Evolutionary conservation across 495 filamentous ascomycete species (phyloP), one percentile per base, ranked within the genome.

Genomic region (Neurospora sp.): DNA sequence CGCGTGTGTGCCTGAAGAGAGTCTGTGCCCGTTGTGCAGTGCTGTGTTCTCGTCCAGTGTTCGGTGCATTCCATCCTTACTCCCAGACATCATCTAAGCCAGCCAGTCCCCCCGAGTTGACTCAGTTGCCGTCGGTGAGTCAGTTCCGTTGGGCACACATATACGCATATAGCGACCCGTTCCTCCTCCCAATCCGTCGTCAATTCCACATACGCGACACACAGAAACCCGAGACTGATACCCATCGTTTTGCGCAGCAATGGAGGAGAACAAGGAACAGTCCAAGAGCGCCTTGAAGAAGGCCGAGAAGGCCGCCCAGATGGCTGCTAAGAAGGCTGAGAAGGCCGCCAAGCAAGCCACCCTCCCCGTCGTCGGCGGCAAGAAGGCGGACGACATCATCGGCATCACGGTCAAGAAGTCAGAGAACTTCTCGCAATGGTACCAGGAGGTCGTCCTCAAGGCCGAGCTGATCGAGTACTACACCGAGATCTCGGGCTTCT

Each of bases 391-490:
- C 78, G 83, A 86, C 72, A 85, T 97, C 74, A 97, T 96, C 77
- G 93, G 94, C 77, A 97, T 98, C 75, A 93, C 93, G 75, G 88
- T 90, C 24, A 83, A 85, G 70, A 98, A 98, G 83, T 87, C 91
- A 71, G 89, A 90, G n/a, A 92, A 97, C 83, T 96, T 99, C 81
- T 86, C 92, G 28, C 88, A 88, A 78, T 98, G 96, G 96, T 99
- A 99, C 80, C 92, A 96, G 82, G 94, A 99, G 82, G 91, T 97
- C 45, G 90, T 99, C 45, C 91, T 92, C 74, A 99, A 99, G 87
- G 93, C 92, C 79, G 92, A 97, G 77, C 91, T 99, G 90, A 89
- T 98, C 77, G 93, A 95, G 72, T 83, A 83, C 80, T 83, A 80
- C 78, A 79, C 76, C 74, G 93, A 98, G 84, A 92, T 98, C 73